Base-by-base conservation (phyloP, 225 moss, liverwort and hornwort species). In the Neckera pumila region DNA sequence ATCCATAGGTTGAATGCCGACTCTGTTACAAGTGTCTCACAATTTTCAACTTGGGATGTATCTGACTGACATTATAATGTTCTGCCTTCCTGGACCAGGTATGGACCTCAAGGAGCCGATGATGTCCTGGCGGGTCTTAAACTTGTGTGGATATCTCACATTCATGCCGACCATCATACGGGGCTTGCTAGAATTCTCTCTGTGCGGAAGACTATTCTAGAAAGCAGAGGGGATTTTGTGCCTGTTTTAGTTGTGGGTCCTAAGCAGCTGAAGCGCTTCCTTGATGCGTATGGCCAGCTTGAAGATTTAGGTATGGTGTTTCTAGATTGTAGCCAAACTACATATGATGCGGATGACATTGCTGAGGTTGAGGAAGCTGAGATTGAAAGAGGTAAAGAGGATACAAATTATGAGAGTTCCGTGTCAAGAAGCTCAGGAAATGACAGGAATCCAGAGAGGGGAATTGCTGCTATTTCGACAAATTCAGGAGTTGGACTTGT, bases 121-220 rank as follows among this genome's bases (percentile, higher is more conserved):
- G 95, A 95, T 85, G 90, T 99, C 64, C 87, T 99, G 89, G 94
- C 93, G 42, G 94, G 96, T 61, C 94, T 99, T 12, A 96, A 96
- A 90, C 94, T 96, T 89, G 99, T 99, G 71, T 99, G 99, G 99
- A 96, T 99, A 88, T 99, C 99, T 81, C 99, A 99, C 88, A 99
- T 99, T 72, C 99, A 99, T 89, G 99, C 99, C 43, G 99, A 99
- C 91, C 99, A 99, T 91, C 99, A 99, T 76, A 96, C 97, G 57
- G 99, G 99, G 47, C 96, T 99, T 76, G 94, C 96, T 36, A 92
- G 99, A 79, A 96, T 99, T 88, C 89, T 99, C 27, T 91, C 96
- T 45, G 96, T 94, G n/a, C 93, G 99, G 86, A 97, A 90, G 76
- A 69, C 90, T 38, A 86, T 99, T 53, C 84, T 96, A 89, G 96